Evolutionary conservation across 768 basidiomycete species (phyloP).

Genomic region (Russula olivacea): DNA sequence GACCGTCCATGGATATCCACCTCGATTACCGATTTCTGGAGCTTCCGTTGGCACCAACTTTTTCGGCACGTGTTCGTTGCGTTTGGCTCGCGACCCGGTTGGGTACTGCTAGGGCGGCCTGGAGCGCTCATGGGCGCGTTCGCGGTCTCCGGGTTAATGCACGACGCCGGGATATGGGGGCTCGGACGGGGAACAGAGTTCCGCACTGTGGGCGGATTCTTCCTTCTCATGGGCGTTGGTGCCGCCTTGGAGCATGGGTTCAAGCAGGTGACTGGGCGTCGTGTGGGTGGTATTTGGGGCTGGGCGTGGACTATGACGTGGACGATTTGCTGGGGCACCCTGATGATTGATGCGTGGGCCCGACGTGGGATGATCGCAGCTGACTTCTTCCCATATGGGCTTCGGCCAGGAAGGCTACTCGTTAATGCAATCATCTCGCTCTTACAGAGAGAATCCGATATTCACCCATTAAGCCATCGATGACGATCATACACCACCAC

Average conservation of each 20-base stretch:
- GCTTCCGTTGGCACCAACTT: conserved; percentile 37
- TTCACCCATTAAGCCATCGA: no score
- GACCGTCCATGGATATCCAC: conserved; percentile 35
- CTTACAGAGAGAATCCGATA: not conserved
- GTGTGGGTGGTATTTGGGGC: conserved; percentile 46
- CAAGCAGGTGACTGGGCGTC: conserved; percentile 39
- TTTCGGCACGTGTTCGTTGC: conserved; percentile 32
- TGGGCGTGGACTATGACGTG: conserved; percentile 49
- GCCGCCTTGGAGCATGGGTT: conserved; percentile 45
- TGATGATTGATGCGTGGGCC: conserved; percentile 20
- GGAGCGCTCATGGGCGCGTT: conserved; percentile 56
- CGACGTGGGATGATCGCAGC: conserved; percentile 13
- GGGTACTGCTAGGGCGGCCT: conserved; percentile 41
- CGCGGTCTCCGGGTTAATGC: conserved; percentile 50
- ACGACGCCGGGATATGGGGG: conserved; percentile 53
- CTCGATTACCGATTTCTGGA: conserved; percentile 39
- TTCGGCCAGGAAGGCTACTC: conserved; percentile 6
- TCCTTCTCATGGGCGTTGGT: conserved; percentile 53
- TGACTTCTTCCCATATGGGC: conserved; percentile 1
- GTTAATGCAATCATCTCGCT: not conserved
- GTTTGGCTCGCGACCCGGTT: conserved; percentile 33
- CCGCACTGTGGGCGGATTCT: conserved; percentile 42
- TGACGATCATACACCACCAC: no score
- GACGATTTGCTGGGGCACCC: conserved; percentile 40
- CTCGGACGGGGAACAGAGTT: conserved; percentile 53